phyloP scores from a whole-genome alignment of 2,329 filamentous ascomycete genomes.

The Colletotrichum cereale region DNA sequence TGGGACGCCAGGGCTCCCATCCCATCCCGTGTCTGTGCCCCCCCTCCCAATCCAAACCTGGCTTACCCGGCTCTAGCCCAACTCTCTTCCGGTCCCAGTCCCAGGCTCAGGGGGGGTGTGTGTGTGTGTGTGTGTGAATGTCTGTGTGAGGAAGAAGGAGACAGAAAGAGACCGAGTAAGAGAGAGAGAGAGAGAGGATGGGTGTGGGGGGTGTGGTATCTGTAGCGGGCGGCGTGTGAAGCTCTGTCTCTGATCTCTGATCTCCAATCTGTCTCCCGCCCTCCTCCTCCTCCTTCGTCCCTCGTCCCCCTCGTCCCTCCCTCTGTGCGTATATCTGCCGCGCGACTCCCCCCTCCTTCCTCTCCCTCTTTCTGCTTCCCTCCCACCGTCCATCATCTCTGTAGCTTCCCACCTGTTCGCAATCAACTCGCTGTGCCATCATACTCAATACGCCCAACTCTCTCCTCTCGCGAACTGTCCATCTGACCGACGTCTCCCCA shows the following conservation, averaged over 20 bases:
- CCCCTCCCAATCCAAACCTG: not conserved
- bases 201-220: not conserved
- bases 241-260: slow-evolving; percentile 28
- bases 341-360: slow-evolving; percentile 25
- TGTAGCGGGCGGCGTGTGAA: slow-evolving; percentile 14
- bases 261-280: slow-evolving; percentile 11
- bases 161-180: not conserved
- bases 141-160: not conserved
- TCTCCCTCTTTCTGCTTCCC: not conserved
- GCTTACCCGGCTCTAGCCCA: not conserved
- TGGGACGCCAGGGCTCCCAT: slow-evolving; percentile 13
- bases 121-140: slow-evolving; percentile 21
- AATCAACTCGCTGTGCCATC: not conserved
- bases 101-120: slow-evolving; percentile 15
- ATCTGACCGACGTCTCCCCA: not conserved
- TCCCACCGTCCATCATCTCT: not conserved
- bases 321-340: slow-evolving; percentile 39
- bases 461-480: not conserved
- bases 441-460: not conserved
- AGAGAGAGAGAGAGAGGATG: not conserved
- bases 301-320: slow-evolving; percentile 20
- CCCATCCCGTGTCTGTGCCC: slow-evolving; percentile 26
- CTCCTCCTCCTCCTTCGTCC: not conserved
- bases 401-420: not conserved
- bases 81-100: slow-evolving; percentile 23